Conservation (phyloP, 1,139 yeast species). For the Yamadazyma dendronema region DNA sequence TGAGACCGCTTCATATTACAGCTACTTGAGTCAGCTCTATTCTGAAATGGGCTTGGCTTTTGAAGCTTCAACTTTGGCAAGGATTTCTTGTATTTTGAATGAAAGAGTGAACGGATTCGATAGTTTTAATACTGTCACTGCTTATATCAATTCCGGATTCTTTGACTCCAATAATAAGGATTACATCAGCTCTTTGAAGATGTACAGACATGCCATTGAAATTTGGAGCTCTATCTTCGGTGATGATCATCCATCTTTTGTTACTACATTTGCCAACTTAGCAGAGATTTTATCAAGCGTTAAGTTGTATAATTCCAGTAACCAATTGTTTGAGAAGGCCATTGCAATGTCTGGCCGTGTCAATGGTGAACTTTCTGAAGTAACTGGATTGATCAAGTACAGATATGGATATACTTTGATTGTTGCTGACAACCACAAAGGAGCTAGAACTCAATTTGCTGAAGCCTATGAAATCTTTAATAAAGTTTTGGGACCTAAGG, state of each 20-base stretch:
- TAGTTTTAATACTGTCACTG: conserved; percentile 69
- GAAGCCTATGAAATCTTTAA: conserved; percentile 54
- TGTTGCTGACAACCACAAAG: conserved; percentile 49
- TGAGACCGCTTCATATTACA: conserved; percentile 72
- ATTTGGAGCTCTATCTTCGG: conserved; percentile 57
- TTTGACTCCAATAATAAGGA: conserved; percentile 65
- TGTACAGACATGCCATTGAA: conserved; percentile 59
- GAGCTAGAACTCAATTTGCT: conserved; percentile 53
- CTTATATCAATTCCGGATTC: conserved; percentile 72
- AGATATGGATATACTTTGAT: conserved; percentile 68
- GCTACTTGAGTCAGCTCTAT: conserved; percentile 64
- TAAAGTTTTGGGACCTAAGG: conserved; percentile 59
- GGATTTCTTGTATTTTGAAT: conserved; percentile 68
- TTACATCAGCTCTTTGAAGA: conserved; percentile 58
- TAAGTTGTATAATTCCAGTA: conserved; percentile 37
- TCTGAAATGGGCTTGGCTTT: conserved; percentile 56
- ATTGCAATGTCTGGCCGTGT: conserved; percentile 43
- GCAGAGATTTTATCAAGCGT: conserved; percentile 59
- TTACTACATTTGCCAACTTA: conserved; percentile 64
- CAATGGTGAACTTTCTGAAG: conserved; percentile 59
- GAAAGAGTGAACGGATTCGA: conserved; percentile 85
- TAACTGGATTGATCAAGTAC: conserved; percentile 58
- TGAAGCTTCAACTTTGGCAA: conserved; percentile 66
- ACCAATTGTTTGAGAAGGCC: conserved; percentile 47
- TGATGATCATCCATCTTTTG: conserved; percentile 63